A percentile compares a stretch with the other conserved stretches of the same genome.
Evolutionary conservation across 176 grass and related monocot genomes (phyloP).

Genomic region (Calamus simplicifolius): DNA sequence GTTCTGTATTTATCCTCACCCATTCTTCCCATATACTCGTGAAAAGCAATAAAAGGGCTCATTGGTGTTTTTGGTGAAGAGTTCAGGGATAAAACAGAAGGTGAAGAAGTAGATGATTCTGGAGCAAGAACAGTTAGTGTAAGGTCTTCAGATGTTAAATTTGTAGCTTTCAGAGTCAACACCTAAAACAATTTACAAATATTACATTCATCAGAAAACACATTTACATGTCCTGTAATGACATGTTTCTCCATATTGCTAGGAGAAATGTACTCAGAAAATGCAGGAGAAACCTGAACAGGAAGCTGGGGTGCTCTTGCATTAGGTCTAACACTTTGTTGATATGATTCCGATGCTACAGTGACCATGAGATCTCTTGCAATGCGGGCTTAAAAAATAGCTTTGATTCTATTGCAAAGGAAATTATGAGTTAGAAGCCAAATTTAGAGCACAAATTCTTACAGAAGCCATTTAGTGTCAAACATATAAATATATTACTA

Average conservation of each 20-base stretch:
- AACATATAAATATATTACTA: constrained; percentile 28
- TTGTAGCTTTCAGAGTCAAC: constrained; percentile 93
- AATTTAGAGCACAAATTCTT: constrained; percentile 4
- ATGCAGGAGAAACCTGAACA: constrained; percentile 53
- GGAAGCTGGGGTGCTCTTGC: constrained; percentile 72
- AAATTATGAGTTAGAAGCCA: constrained; percentile 11
- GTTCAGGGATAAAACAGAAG: constrained; percentile 76
- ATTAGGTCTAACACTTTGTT: constrained; percentile 43
- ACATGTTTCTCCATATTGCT: background rate
- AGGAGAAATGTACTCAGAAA: constrained; percentile 6
- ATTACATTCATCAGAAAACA: background rate
- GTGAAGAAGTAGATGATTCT: constrained; percentile 64
- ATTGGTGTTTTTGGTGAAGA: constrained; percentile 63
- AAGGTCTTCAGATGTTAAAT: constrained; percentile 88
- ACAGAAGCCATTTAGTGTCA: constrained; percentile 1
- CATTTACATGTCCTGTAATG: background rate
- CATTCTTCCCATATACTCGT: constrained; percentile 34
- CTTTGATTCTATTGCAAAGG: constrained; percentile 65
- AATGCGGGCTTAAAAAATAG: constrained; percentile 88
- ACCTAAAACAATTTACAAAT: constrained; percentile 51
- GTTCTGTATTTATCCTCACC: constrained; percentile 28
- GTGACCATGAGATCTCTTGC: constrained; percentile 90
- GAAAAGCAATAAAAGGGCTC: constrained; percentile 32
- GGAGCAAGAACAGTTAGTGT: constrained; percentile 89
- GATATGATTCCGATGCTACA: constrained; percentile 59